Evolutionary conservation across 306 rosid genomes (phyloP).

Genomic region (Lathyrus sativus): DNA sequence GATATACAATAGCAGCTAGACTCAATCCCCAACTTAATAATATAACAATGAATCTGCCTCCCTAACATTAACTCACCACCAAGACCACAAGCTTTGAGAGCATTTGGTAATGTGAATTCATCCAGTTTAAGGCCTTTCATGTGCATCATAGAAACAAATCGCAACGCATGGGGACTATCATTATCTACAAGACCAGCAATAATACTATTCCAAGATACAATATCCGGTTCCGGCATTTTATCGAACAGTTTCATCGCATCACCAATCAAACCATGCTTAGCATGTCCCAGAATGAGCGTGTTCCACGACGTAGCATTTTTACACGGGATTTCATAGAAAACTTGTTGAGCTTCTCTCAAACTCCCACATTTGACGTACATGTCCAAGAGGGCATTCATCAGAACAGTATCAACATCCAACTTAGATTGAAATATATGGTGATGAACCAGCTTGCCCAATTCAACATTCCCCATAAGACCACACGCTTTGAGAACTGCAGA

Average conservation of each 20-base stretch:
- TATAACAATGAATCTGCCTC: slow-evolving; percentile 65
- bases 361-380: slow-evolving; percentile 85
- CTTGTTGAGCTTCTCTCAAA: slow-evolving; percentile 61
- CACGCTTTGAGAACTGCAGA: slow-evolving; percentile 88
- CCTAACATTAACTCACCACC: slow-evolving; percentile 51
- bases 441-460: slow-evolving; percentile 62
- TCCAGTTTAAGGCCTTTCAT: slow-evolving; percentile 59
- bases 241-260: slow-evolving; percentile 64
- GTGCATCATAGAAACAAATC: slow-evolving; percentile 65
- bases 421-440: slow-evolving; percentile 41
- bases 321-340: slow-evolving; percentile 49
- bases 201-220: slow-evolving; percentile 78
- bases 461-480: slow-evolving; percentile 53
- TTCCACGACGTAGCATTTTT: slow-evolving; percentile 67
- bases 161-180: slow-evolving; percentile 50
- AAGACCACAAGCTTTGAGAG: slow-evolving; percentile 60
- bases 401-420: slow-evolving; percentile 62
- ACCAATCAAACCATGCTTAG: slow-evolving; percentile 57
- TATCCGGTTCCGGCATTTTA: slow-evolving; percentile 65
- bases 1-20: slow-evolving; percentile 60
- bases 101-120: slow-evolving; percentile 73
- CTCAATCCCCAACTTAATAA: slow-evolving; percentile 65
- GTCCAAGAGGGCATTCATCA: slow-evolving; percentile 88
- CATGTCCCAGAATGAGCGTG: slow-evolving; percentile 61
- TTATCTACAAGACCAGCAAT: slow-evolving; percentile 67